Evolutionary conservation across 768 basidiomycete species (phyloP).

Genomic region (Leccinum variicolor): DNA sequence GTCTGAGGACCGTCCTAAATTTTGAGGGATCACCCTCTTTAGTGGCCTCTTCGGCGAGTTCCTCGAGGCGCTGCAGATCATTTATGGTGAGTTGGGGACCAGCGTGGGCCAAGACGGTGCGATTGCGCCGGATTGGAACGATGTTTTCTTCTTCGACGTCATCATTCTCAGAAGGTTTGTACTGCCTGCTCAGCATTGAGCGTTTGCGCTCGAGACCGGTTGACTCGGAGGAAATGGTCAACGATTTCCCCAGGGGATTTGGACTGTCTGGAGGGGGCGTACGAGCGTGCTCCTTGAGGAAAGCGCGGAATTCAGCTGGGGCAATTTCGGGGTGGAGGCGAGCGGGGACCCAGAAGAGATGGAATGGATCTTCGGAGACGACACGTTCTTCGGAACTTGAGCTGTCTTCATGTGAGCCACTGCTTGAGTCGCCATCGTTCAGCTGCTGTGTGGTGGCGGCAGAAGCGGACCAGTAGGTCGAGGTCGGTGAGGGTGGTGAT

Average conservation of each 20-base stretch:
- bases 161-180: slow-evolving; percentile 78
- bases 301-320: slow-evolving; percentile 91
- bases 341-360: slow-evolving; percentile 99
- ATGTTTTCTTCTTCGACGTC: slow-evolving; percentile 69
- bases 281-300: slow-evolving; percentile 90
- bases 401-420: slow-evolving; percentile 39
- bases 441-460: slow-evolving; percentile 30
- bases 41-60: slow-evolving; percentile 87
- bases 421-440: slow-evolving; percentile 44
- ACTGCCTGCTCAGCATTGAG: slow-evolving; percentile 94
- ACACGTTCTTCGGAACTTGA: slow-evolving; percentile 34
- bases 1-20: slow-evolving; percentile 73
- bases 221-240: slow-evolving; percentile 33
- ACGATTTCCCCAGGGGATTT: slow-evolving; percentile 39
- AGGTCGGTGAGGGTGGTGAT: slow-evolving; percentile 55
- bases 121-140: slow-evolving; percentile 65
- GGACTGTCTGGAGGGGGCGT: slow-evolving; percentile 50
- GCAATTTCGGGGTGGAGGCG: slow-evolving; percentile 96
- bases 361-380: slow-evolving; percentile 72
- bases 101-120: slow-evolving; percentile 60
- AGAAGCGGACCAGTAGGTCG: slow-evolving; percentile 47
- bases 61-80: slow-evolving; percentile 93
- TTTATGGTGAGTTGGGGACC: slow-evolving; percentile 88
- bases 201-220: slow-evolving; percentile 73
- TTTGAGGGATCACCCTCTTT: slow-evolving; percentile 77